phyloP scores from a whole-genome alignment of 2,329 filamentous ascomycete species.

The Hypoxylon sp. region DNA sequence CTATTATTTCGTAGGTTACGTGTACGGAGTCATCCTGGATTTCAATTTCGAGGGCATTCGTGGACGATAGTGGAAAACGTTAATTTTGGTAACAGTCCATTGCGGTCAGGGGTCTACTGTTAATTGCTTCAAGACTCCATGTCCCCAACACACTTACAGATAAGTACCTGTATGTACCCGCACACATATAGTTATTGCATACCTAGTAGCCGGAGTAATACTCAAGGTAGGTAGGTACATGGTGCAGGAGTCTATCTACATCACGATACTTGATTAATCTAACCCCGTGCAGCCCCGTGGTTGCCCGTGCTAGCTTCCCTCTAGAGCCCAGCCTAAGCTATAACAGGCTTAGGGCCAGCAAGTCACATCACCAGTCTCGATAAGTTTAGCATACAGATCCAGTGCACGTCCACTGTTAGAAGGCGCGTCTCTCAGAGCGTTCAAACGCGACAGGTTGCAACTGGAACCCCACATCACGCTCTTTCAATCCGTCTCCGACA shows the following conservation, averaged over 20 bases:
- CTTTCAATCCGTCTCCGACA: not conserved
- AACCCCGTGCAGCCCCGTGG: not conserved
- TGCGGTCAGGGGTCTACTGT: constrained; percentile 4
- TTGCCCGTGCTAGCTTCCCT: not conserved
- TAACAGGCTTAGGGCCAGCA: constrained; percentile 1
- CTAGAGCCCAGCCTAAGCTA: not conserved
- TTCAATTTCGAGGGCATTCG: constrained; percentile 22
- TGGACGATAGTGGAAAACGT: too few relatives aligned
- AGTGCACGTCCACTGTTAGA: not conserved
- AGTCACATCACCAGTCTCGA: not conserved
- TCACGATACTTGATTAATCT: constrained; percentile 6
- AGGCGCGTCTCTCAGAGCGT: constrained; percentile 30
- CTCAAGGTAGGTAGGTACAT: too few relatives aligned
- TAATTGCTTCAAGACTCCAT: too few relatives aligned
- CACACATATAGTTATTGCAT: too few relatives aligned
- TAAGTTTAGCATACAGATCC: not conserved
- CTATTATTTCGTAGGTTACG: constrained; percentile 4
- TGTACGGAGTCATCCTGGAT: constrained; percentile 15
- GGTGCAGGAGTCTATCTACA: too few relatives aligned
- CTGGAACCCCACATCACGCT: constrained; percentile 29
- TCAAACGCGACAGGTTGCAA: constrained; percentile 25
- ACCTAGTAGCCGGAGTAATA: too few relatives aligned
- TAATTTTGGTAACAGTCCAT: constrained; percentile 33
- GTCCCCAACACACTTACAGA: not conserved
- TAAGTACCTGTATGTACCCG: constrained; percentile 1